Evolutionary conservation across 176 grass and related monocot species (phyloP).

Genomic region (Triticum timopheevii): DNA sequence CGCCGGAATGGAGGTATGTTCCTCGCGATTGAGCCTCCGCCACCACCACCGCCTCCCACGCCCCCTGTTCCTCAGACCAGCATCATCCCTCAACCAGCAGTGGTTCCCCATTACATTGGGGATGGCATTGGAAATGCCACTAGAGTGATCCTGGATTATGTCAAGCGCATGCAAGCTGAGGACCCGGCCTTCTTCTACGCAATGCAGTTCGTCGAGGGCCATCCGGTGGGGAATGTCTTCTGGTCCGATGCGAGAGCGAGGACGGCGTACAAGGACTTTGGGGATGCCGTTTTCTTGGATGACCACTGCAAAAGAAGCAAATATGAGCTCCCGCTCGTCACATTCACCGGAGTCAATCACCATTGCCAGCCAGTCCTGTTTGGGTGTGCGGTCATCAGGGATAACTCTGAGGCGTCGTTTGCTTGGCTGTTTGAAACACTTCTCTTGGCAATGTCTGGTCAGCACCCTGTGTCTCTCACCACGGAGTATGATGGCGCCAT

Average conservation of each 20-base stretch:
- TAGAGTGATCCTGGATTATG: conserved; percentile 50
- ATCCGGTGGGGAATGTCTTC: conserved; percentile 51
- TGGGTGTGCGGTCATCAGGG: conserved; percentile 48
- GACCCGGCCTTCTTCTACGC: conserved; percentile 58
- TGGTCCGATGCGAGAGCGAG: conserved; percentile 52
- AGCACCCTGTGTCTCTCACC: conserved; percentile 46
- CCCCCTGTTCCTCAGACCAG: neutral
- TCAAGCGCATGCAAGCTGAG: conserved; percentile 60
- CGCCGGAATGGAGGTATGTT: conserved; percentile 28
- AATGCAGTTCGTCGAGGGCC: conserved; percentile 52
- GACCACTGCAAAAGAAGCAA: conserved; percentile 47
- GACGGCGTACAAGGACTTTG: conserved; percentile 47
- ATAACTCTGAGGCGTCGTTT: conserved; percentile 50
- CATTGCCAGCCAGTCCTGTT: conserved; percentile 59
- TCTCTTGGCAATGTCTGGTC: conserved; percentile 56
- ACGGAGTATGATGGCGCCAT: conserved; percentile 31
- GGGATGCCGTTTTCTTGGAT: conserved; percentile 44
- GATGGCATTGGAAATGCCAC: conserved; percentile 41
- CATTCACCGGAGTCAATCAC: conserved; percentile 59
- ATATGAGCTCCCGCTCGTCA: conserved; percentile 39
- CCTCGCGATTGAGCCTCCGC: conserved; percentile 35
- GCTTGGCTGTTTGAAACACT: conserved; percentile 57
- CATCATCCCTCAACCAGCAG: neutral
- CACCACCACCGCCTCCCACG: neutral
- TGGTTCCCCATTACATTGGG: conserved; percentile 11